These are phyloP conservation scores for Fraxinus dipetala DNA, from an alignment of 305 asterid genomes.

Conservation along the genomic window DNA sequence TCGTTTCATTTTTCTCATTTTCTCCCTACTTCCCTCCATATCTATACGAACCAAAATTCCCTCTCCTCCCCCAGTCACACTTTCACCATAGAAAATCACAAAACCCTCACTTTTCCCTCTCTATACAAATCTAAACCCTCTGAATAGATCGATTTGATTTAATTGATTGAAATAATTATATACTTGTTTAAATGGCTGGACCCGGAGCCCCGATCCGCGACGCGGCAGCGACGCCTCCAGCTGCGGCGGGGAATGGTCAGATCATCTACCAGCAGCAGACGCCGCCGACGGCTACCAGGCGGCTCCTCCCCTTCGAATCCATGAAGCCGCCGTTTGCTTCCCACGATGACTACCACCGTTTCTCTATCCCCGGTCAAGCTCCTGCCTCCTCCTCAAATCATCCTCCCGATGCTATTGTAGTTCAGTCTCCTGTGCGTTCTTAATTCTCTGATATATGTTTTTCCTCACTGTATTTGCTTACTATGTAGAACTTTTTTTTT, in stretches of 20 bases:
- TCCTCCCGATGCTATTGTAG: constrained; percentile 63
- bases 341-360: constrained; percentile 73
- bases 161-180: not conserved
- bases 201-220: constrained; percentile 47
- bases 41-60: constrained; percentile 91
- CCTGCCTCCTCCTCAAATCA: constrained; percentile 44
- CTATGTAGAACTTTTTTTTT: not conserved
- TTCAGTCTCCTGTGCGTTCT: constrained; percentile 71
- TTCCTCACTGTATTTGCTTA: not conserved
- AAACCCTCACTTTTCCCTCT: constrained; percentile 34
- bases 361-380: constrained; percentile 52
- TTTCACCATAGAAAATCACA: constrained; percentile 30
- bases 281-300: constrained; percentile 55
- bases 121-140: constrained; percentile 22
- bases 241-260: constrained; percentile 37
- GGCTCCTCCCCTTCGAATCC: constrained; percentile 75
- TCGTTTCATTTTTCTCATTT: constrained; percentile 30
- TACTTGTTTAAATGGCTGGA: constrained; percentile 40
- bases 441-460: constrained; percentile 1
- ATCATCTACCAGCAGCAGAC: constrained; percentile 32
- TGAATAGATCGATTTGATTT: not conserved
- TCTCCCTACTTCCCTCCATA: constrained; percentile 85
- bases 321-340: constrained; percentile 73
- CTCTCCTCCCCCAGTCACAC: constrained; percentile 30
- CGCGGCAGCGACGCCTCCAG: constrained; percentile 48